Evolutionary conservation across 768 basidiomycete genomes (phyloP), one percentile per base, ranked within the genome.

Genomic region (Boletus sp.): DNA sequence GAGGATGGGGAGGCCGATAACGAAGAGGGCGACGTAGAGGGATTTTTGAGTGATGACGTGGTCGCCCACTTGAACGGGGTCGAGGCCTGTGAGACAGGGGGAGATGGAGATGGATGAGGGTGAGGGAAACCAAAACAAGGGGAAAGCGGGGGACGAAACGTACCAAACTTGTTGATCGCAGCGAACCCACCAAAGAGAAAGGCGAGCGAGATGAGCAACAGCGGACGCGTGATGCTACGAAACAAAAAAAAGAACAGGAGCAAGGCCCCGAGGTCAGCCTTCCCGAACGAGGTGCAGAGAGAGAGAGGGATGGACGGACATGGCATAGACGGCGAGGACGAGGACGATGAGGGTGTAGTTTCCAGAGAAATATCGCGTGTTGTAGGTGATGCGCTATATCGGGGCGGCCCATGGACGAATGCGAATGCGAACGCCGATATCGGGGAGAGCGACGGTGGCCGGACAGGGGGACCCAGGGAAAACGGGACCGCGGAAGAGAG

Each of bases 151-250:
- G 11, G 23, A 29, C 27, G 43, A 1, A 33, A 54, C 84, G 66
- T 59, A 94, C 94, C 93, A 61, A 88, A 96, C 67, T 78, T 84
- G 75, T 93, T 94, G 74, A 98, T 95, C 39, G 83, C 82, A 21
- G 84, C 71, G 74, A 98, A 98, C 6, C 96, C 96, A 33, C 93
- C 91, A 56, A 94, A 83, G 59, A 98, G 84, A 80, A 98, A 94
- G 21, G 75, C 79, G 58, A 97, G 76, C 6, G 95, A 85, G 65
- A 93, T 75, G 61, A 97, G 80, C 37, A 98, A 84, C 40, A 83
- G 72, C n/a, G 81, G 82, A 70, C 90, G 94, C 52, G 87, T 90
- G 62, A 98, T 71, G 59, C 92, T 93, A 25, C 43, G 43, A 13
- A 44, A 11, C 5, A 7, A 29, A 23, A 17, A 15, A 7, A 19